These are phyloP conservation scores for Hanseniaspora nectarophila DNA, from an alignment of 805 yeast species.

Conservation along the genomic window DNA sequence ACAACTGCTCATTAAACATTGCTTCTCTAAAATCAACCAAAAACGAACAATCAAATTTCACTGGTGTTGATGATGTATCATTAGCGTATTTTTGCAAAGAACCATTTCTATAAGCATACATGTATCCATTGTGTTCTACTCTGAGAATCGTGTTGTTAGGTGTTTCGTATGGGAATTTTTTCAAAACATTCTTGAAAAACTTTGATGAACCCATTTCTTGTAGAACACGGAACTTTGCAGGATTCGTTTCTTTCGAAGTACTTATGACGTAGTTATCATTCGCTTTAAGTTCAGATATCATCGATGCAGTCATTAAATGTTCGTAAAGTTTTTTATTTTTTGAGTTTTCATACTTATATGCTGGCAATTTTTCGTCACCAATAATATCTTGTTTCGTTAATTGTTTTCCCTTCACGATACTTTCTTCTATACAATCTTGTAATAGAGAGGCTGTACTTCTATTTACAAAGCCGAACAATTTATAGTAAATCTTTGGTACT, in stretches of 20 bases:
- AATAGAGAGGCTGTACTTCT: not conserved
- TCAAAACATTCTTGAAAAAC: not conserved
- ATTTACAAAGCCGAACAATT: not conserved
- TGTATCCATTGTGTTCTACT: constrained; percentile 9
- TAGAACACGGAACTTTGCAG: not conserved
- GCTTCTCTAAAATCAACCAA: not conserved
- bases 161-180: constrained; percentile 3
- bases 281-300: not conserved
- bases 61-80: not conserved
- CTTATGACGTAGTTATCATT: not conserved
- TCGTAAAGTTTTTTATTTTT: not conserved
- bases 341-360: not conserved
- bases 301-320: too few relatives aligned
- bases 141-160: not conserved
- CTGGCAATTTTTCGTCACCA: not conserved
- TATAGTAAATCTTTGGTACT: not conserved
- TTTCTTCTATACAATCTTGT: not conserved
- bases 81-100: not conserved
- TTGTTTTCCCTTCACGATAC: not conserved
- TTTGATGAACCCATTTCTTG: not conserved
- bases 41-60: not conserved
- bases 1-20: not conserved
- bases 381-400: not conserved
- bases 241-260: not conserved
- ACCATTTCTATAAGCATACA: constrained; percentile 6